Evolutionary conservation across 257 asterid genomes (phyloP), one percentile per base, ranked within the genome.

Genomic region (Catharanthus roseus): DNA sequence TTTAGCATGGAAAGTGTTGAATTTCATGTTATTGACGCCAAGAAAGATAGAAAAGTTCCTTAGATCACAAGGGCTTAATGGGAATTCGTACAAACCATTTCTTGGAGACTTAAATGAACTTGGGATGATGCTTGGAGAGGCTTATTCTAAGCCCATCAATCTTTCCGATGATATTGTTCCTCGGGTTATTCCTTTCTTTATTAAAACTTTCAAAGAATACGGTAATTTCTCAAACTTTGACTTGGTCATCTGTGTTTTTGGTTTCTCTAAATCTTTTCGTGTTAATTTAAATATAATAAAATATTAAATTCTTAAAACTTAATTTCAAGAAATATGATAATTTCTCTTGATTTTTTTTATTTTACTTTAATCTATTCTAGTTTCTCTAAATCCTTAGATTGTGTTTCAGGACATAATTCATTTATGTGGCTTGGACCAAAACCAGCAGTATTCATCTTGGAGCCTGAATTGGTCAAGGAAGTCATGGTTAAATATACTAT

Each of bases 71-170:
- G 72, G 72, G 21, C 57, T 73, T n/a, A 10, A 65, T 0, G 66
- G 88, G 4, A 85, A 83, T 49, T 58, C 83, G 2, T 85, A 81
- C 81, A 77, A 77, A 4, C 62, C 82, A 1, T 70, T 81, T 0
- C 4, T 76, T 3, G 89, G 88, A 10, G 89, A 87, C 72, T 69
- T 79, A 67, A 76, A 68, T 33, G 83, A 85, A 21, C 39, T 79
- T 21, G 65, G 78, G 45, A 29, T 67, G 8, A 38, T 29, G 66
- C 10, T 65, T n/a, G 18, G 39, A 65, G 67, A 65, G 26, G 72
- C 72, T 1, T 1, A 42, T 10, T 72, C 75, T 33, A 72, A 58
- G 42, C 75, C 75, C 15, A 72, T 61, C 15, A 45, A 16, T 44
- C 15, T 61, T 7, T 60, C 38, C 1, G 62, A 72, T 29, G 69